Percentiles rank a stretch among this genome's conserved stretches.
phyloP scores from a whole-genome alignment of 2,329 filamentous ascomycete genomes.

The Sclerotinia spermophila region DNA sequence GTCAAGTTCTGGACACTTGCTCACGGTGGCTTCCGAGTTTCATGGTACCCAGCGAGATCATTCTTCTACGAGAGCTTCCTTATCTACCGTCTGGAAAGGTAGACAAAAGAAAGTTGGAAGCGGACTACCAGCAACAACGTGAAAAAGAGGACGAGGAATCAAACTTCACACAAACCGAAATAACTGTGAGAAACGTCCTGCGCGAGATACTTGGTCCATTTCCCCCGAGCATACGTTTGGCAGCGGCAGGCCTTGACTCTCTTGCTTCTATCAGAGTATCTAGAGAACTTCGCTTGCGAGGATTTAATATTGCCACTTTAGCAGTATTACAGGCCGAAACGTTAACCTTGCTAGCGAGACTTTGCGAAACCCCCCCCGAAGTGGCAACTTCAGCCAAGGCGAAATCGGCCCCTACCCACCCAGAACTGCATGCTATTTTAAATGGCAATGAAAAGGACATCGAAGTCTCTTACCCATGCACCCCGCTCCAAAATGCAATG shows the following conservation, averaged over 20 bases:
- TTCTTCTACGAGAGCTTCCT: slow-evolving; percentile 63
- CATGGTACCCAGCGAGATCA: slow-evolving; percentile 76
- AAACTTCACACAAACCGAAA: slow-evolving; percentile 32
- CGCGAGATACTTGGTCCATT: slow-evolving; percentile 31
- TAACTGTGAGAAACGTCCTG: slow-evolving; percentile 25
- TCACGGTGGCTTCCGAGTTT: slow-evolving; percentile 72
- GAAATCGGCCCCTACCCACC: background rate
- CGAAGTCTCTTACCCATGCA: slow-evolving; percentile 57
- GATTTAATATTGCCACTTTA: slow-evolving; percentile 54
- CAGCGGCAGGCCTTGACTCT: slow-evolving; percentile 62
- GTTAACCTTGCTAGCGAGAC: slow-evolving; percentile 39
- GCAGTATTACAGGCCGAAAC: slow-evolving; percentile 58
- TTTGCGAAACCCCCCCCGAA: slow-evolving; percentile 34
- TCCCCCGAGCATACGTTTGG: slow-evolving; percentile 42
- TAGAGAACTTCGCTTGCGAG: slow-evolving; percentile 56
- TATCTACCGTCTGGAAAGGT: slow-evolving; percentile 80
- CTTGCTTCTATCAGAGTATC: slow-evolving; percentile 60
- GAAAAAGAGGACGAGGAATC: slow-evolving; percentile 22
- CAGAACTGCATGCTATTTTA: slow-evolving; percentile 13
- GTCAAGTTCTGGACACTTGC: slow-evolving; percentile 56
- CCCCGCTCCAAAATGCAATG: slow-evolving; percentile 75
- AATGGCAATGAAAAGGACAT: slow-evolving; percentile 41
- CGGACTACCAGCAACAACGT: slow-evolving; percentile 46
- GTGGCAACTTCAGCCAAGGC: background rate
- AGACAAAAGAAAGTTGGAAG: slow-evolving; percentile 62